phyloP scores from a whole-genome alignment of 2,329 filamentous ascomycete species.

The Lizonia empirigonia region DNA sequence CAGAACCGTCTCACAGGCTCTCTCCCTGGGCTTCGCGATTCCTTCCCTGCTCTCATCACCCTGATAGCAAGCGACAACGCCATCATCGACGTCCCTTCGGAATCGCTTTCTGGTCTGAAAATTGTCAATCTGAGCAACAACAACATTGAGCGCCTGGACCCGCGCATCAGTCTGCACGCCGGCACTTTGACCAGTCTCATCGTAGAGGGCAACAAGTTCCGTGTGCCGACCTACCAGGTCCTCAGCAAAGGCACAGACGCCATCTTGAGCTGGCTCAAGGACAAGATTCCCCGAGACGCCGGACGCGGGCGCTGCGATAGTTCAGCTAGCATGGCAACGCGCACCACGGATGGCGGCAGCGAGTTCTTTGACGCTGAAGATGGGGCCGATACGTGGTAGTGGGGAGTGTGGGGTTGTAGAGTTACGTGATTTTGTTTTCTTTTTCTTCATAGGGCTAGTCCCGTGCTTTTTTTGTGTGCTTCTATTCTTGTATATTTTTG shows the following conservation, averaged over 20 bases:
- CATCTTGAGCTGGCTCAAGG: conserved; percentile 78
- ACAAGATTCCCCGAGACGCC: conserved; percentile 64
- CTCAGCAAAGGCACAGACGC: conserved; percentile 87
- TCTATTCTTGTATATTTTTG: too few relatives aligned
- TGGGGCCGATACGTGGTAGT: not conserved
- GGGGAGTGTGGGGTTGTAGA: too few relatives aligned
- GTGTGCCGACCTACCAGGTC: conserved; percentile 82
- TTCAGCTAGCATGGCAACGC: not conserved
- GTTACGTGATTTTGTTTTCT: too few relatives aligned
- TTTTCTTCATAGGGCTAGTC: too few relatives aligned
- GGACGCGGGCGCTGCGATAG: not conserved
- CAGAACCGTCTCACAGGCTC: conserved; percentile 75
- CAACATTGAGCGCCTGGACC: conserved; percentile 80
- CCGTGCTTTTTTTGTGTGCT: too few relatives aligned
- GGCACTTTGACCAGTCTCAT: conserved; percentile 71
- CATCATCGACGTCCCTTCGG: conserved; percentile 73
- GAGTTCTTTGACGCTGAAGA: conserved; percentile 10
- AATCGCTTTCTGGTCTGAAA: conserved; percentile 73
- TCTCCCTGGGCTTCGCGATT: conserved; percentile 68
- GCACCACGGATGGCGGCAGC: conserved; percentile 5
- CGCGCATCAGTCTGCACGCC: conserved; percentile 77
- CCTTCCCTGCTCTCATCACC: conserved; percentile 72
- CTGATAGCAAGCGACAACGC: conserved; percentile 81
- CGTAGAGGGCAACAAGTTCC: conserved; percentile 83
- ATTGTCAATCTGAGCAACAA: conserved; percentile 84